Evolutionary conservation across 139 green algal genomes (phyloP).

Genomic region (Chlamydomonas schloesseri): DNA sequence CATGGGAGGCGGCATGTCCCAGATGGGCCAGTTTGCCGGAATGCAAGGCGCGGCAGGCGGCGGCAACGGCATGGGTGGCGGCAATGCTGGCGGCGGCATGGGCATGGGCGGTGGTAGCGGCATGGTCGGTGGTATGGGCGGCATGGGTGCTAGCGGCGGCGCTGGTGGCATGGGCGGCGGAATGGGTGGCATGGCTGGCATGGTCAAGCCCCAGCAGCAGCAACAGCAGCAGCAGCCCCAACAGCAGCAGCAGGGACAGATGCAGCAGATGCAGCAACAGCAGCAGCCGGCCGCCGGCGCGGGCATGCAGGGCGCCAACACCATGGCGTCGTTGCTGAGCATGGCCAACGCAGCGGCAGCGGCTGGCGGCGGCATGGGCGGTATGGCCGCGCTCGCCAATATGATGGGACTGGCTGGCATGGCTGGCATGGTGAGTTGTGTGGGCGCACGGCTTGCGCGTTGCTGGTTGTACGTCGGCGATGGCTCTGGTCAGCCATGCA

Average conservation of each 20-base stretch:
- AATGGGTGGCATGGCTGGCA: conserved; percentile 27
- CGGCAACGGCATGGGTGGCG: conserved; percentile 35
- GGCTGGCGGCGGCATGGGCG: conserved; percentile 25
- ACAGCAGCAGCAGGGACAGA: neutral
- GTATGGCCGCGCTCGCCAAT: conserved; percentile 18
- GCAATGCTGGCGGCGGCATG: neutral
- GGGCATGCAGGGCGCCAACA: neutral
- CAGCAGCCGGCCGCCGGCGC: neutral
- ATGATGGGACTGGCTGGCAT: conserved; percentile 57
- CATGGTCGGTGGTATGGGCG: conserved; percentile 22
- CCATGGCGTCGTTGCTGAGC: conserved; percentile 23
- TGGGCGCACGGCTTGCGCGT: too few relatives aligned
- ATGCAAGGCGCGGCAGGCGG: neutral
- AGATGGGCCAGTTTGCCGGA: conserved; percentile 34
- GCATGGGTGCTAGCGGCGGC: conserved; percentile 29
- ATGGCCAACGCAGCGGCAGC: conserved; percentile 31
- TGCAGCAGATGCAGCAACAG: neutral
- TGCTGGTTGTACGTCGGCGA: too few relatives aligned
- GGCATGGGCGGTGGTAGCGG: conserved; percentile 27
- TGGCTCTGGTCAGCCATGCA: too few relatives aligned
- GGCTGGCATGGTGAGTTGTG: conserved; percentile 30
- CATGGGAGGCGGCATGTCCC: conserved; percentile 52
- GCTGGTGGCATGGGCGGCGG: conserved; percentile 30
- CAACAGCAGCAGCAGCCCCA: neutral
- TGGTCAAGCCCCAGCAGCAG: conserved; percentile 8